Evolutionary conservation across 768 basidiomycete genomes (phyloP).

Genomic region (Kwoniella dejecticola): DNA sequence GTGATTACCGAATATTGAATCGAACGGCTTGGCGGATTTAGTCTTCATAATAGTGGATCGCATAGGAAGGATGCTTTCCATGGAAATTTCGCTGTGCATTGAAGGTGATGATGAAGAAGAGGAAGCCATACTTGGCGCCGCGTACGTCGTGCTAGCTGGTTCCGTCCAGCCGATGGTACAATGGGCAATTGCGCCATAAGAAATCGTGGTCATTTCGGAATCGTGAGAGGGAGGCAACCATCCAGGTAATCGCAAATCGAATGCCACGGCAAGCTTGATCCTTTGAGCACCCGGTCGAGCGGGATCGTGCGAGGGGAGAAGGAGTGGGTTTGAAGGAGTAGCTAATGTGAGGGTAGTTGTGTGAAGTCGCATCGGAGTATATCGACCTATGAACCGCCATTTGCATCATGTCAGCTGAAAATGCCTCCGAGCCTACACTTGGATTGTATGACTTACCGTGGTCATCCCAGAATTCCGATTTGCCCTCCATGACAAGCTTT

Average conservation of each 20-base stretch:
- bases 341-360: constrained; percentile 67
- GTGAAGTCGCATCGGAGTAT: constrained; percentile 70
- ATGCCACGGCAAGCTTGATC: constrained; percentile 69
- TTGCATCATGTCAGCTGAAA: constrained; percentile 1
- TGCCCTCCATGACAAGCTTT: constrained; percentile 78
- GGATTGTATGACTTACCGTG: constrained; percentile 55
- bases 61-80: constrained; percentile 1
- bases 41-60: constrained; percentile 3
- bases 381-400: constrained; percentile 57
- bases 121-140: background rate
- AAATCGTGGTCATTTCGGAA: constrained; percentile 32
- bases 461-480: constrained; percentile 71
- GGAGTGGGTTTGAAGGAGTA: constrained; percentile 39
- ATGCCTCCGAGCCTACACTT: background rate
- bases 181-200: constrained; percentile 39
- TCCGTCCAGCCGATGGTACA: constrained; percentile 40
- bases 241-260: constrained; percentile 81
- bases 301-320: constrained; percentile 33
- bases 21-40: constrained; percentile 5
- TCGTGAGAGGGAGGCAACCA: constrained; percentile 68
- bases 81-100: constrained; percentile 1
- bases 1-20: constrained; percentile 14
- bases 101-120: background rate
- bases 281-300: constrained; percentile 62
- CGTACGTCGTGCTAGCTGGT: background rate